Evolutionary conservation across 306 rosid species (phyloP).

Genomic region (Corylus avellana): DNA sequence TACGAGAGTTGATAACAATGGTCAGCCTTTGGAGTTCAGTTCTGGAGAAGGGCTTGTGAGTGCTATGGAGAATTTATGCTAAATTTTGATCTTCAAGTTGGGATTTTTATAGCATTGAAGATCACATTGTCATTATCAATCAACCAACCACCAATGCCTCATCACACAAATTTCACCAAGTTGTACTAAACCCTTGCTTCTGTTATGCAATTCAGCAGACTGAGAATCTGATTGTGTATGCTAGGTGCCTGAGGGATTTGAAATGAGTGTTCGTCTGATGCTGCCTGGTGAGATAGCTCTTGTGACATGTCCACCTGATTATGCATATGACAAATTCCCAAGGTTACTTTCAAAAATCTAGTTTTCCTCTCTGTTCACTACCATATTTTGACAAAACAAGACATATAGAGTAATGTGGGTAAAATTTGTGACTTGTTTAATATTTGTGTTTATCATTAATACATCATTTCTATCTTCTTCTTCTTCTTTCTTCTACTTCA

Average conservation of each 20-base stretch:
- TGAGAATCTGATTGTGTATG: slow-evolving; percentile 18
- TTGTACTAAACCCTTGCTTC: not conserved
- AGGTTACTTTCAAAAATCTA: slow-evolving; percentile 50
- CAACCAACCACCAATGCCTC: slow-evolving; percentile 5
- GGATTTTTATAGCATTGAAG: slow-evolving; percentile 1
- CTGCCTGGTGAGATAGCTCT: slow-evolving; percentile 91
- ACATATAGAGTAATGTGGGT: slow-evolving; percentile 5
- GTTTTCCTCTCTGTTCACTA: slow-evolving; percentile 3
- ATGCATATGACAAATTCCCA: slow-evolving; percentile 89
- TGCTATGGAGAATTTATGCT: slow-evolving; percentile 30
- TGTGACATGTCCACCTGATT: slow-evolving; percentile 92
- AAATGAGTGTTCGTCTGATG: slow-evolving; percentile 93
- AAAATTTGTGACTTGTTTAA: slow-evolving; percentile 1
- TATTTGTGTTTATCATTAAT: slow-evolving; percentile 10
- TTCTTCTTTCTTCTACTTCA: slow-evolving; percentile 15
- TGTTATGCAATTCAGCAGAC: not conserved
- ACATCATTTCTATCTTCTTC: not conserved
- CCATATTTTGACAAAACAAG: slow-evolving; percentile 19
- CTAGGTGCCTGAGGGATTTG: slow-evolving; percentile 94
- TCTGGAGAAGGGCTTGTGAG: slow-evolving; percentile 99
- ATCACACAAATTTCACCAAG: not conserved
- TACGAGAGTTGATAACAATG: slow-evolving; percentile 78
- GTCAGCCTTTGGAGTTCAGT: slow-evolving; percentile 87
- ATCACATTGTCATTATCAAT: not conserved
- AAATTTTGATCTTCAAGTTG: slow-evolving; percentile 12